Conservation (phyloP, 2,329 filamentous ascomycete species). For the Cadophora sp. region DNA sequence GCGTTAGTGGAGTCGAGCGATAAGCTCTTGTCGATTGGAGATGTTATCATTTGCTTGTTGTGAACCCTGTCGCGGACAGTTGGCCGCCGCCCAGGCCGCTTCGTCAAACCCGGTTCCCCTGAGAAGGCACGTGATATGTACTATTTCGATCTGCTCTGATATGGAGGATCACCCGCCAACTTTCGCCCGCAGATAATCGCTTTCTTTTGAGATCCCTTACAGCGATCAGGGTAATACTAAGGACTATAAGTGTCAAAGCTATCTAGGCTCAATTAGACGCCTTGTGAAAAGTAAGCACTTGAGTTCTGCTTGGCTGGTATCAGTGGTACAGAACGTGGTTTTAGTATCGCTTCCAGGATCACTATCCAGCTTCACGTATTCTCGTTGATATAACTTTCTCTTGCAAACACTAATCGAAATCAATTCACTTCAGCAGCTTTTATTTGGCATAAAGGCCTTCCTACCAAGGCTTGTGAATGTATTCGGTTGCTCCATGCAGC, state of each 20-base stretch:
- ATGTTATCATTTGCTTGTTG: background rate
- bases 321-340: background rate
- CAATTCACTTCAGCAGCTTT: background rate
- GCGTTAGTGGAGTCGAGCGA: background rate
- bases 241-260: background rate
- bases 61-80: slow-evolving; percentile 3
- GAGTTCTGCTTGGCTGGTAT: background rate
- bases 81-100: too few species aligned
- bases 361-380: background rate
- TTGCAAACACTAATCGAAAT: too few species aligned
- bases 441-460: background rate
- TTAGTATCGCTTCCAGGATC: background rate
- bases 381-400: background rate
- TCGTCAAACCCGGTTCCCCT: background rate
- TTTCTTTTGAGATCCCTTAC: background rate
- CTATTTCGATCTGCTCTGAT: too few species aligned
- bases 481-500: background rate
- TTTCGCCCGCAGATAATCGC: too few species aligned
- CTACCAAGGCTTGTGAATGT: background rate
- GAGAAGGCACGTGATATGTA: background rate
- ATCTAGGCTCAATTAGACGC: background rate
- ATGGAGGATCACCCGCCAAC: too few species aligned
- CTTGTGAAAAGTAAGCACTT: background rate
- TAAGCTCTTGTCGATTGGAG: background rate
- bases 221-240: background rate